Base-by-base conservation (phyloP, 768 basidiomycete genomes). In the Sporobolomyces phaffii region DNA sequence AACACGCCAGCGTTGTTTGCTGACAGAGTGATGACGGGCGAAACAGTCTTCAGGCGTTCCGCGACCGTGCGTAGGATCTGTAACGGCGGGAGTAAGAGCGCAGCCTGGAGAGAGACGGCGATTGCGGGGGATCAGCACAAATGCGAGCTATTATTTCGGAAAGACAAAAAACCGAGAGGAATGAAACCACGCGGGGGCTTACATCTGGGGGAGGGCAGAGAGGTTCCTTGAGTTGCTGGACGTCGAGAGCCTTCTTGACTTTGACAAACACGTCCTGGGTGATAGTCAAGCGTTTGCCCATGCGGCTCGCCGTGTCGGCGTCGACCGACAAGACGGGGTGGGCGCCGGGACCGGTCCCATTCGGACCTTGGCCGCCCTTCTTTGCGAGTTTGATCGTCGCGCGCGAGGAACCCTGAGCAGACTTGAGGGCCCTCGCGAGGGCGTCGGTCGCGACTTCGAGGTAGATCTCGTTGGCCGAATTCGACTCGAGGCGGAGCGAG, bases 201-300 rank as follows among this genome's bases (percentile, higher is more conserved):
- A 90, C 91, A 65, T 92, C 88, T 20, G 90, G 89, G 34, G 88
- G 86, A 1, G 91, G 91, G 74, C 90, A 92, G 72, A 89, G 77
- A 2, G 91, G 91, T 75, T 92, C 91, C 31, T 80, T 82, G 61
- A 92, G 81, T 66, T 81, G 84, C 24, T 83, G 85, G 15, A 88
- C 84, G 63, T 92, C 91, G 0, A 80, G 79, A 1, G 87, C 87
- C 62, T 84, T 84, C 83, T 90, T 82, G 13, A 93, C 85, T 54
- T 88, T 87, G 62, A 92, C 87, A 70, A 83, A 82, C 33, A 92
- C 88, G 73, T 91, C 90, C 75, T 93, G 90, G 0, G 83, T 80
- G 26, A 92, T 83, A 49, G 83, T 81, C 44, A 90, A 82, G 47
- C 77, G 80, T 64, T 85, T 80, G 8, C 88, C 88, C 33, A 83